Base-by-base conservation (phyloP, 129 eudicot species). In the Helianthus annuus region DNA sequence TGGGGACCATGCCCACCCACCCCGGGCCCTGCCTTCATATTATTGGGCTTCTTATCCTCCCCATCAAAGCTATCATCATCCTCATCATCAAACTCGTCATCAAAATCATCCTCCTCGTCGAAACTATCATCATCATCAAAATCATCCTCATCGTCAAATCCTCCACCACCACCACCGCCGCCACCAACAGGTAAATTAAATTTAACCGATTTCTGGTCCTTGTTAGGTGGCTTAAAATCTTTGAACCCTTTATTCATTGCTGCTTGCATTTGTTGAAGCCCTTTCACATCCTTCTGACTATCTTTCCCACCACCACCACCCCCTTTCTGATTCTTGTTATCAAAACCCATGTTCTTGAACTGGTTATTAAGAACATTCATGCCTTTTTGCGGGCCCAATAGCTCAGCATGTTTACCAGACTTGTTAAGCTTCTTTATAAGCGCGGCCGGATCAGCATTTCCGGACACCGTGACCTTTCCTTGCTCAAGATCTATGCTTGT, bases 391-490 rank as follows among this genome's bases (percentile, higher is more conserved):
- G 77, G 72, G 7, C 97, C 96, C 97, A 89, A 92, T n/a, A 88
- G 60, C 85, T 92, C 92, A 0, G 94, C 97, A 75, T 85, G 94
- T 55, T 92, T 92, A 6, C 96, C 97, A 0, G 92, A 67, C 69
- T 92, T 92, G 12, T 46, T 85, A 2, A 92, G 86, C 85, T 92
- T 92, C 80, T 85, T 85, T 69, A 92, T 80, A 22, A 92, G 89
- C n/a, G 64, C 42, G 0, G 78, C 81, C 1, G 96, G 88, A 79
- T 92, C 98, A 6, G 85, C 96, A 64, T 89, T 86, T 40, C 98
- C 96, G 0, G 89, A 55, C 67, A 92, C 98, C 4, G 88, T 85
- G 11, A 92, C 98, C 75, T 86, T 92, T 62, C 98, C 96, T 61
- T 89, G 94, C 14, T 89, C 94, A 29, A 74, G 82, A 83, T 92